phyloP scores from a whole-genome alignment of 1,139 yeast genomes.

The Magnusiomyces suaveolens region DNA sequence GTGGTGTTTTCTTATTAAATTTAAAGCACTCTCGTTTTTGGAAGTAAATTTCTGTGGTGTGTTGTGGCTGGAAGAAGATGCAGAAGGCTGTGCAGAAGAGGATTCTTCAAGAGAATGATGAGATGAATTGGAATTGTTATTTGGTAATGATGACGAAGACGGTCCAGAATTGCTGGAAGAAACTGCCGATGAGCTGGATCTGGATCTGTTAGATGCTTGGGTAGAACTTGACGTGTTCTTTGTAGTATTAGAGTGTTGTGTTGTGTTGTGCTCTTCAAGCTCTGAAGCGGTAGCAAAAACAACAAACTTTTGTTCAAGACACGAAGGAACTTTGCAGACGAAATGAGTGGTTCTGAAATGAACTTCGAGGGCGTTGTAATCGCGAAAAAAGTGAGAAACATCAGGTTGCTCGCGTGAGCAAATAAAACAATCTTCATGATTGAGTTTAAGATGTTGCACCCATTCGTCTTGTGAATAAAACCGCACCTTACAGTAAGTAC shows the following conservation, averaged over 20 bases:
- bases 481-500: conserved; percentile 68
- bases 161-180: no score
- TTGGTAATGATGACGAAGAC: no score
- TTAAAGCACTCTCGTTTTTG: no score
- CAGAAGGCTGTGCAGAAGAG: conserved; percentile 20
- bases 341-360: conserved; percentile 72
- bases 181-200: conserved; percentile 56
- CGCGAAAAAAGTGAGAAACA: conserved; percentile 65
- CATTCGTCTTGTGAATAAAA: conserved; percentile 88
- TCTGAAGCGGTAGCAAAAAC: conserved; percentile 85
- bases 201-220: conserved; percentile 47
- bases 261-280: conserved; percentile 69
- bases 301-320: conserved; percentile 83
- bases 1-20: conserved; percentile 32
- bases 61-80: no score
- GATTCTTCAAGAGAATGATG: background rate
- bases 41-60: no score
- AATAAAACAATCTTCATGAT: conserved; percentile 81
- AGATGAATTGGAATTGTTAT: no score
- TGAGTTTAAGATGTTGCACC: conserved; percentile 68
- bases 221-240: conserved; percentile 17
- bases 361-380: conserved; percentile 45
- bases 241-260: conserved; percentile 1
- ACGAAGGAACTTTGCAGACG: conserved; percentile 69
- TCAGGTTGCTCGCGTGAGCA: conserved; percentile 59